Base-by-base conservation (phyloP, 1,284 basidiomycete species). In the Mycena sp. region DNA sequence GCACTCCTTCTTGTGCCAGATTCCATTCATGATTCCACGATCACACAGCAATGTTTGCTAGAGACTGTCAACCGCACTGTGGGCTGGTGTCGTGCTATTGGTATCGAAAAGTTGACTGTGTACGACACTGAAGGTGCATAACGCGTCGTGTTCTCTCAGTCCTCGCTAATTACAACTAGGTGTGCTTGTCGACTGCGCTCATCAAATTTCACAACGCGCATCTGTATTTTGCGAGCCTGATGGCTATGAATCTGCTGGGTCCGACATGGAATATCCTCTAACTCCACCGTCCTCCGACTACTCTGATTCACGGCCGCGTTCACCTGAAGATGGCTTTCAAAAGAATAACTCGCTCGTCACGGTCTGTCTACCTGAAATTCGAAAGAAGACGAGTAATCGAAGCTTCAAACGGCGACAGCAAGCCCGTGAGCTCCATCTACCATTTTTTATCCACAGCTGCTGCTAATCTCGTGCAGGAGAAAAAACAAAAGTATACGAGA, bases 241-340 rank as follows among this genome's bases (percentile, higher is more conserved):
- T 44, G 61, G 41, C 11, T 71, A 75, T 9, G 74, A 78, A 57
- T 79, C 83, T 26, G 81, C 80, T 48, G 83, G 81, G 50, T 83
- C 82, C 16, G 87, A 87, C 66, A 72, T 83, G 4, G 84, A 86
- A 71, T 91, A 87, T 72, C 90, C 90, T 43, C 78, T 85, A 56
- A 93, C 91, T 0, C 91, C 91, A 26, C 91, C 91, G 3, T 77
- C 83, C 21, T 92, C 91, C 9, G 90, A 91, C 70, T 82, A 83
- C 68, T 85, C 88, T 23, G 85, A 83, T 26, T 90, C 88, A 6
- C 81, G 86, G 64, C 81, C 85, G 21, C 75, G 86, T 26, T 87
- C 88, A 1, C 87, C 87, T 11, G 80, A 82, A 46, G 69, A 73
- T 45, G 65, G 69, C 21, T 19, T 69, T 11, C 67, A 65, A 25